phyloP scores from a whole-genome alignment of 208 protist genomes.

The Leishmania turanica region DNA sequence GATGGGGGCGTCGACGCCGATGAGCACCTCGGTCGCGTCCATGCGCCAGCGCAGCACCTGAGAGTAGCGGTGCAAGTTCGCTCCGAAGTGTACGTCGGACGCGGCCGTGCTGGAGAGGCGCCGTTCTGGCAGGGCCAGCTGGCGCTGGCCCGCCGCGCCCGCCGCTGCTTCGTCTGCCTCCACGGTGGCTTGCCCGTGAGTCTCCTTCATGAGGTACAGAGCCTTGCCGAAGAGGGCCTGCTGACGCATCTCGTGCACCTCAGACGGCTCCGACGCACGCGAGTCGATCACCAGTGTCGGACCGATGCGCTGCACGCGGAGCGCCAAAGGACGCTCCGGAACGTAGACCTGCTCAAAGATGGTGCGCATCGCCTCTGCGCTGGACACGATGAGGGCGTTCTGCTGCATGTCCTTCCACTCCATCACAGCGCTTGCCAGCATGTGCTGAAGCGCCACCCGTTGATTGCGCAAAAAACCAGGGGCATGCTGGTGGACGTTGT shows the following conservation, averaged over 20 bases:
- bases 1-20: constrained; percentile 84
- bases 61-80: constrained; percentile 48
- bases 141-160: constrained; percentile 10
- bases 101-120: constrained; percentile 24
- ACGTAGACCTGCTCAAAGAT: constrained; percentile 71
- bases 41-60: constrained; percentile 80
- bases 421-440: constrained; percentile 55
- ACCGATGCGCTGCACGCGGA: constrained; percentile 65
- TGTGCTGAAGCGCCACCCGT: constrained; percentile 52
- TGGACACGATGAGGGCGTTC: constrained; percentile 62
- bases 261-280: constrained; percentile 36
- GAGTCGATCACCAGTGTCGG: constrained; percentile 72
- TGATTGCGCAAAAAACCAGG: constrained; percentile 79
- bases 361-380: constrained; percentile 65
- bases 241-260: constrained; percentile 59
- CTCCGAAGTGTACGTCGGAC: constrained; percentile 20
- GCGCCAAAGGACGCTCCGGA: constrained; percentile 49
- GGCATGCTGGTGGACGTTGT: constrained; percentile 80
- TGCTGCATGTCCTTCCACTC: constrained; percentile 66
- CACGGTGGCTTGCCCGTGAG: constrained; percentile 13
- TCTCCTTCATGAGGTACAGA: constrained; percentile 73
- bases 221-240: constrained; percentile 75
- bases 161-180: constrained; percentile 4
- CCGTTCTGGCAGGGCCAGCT: constrained; percentile 18
- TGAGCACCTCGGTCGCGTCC: constrained; percentile 67